Evolutionary conservation across 495 filamentous ascomycete genomes (phyloP).

Genomic region (Cudoniella acicularis): DNA sequence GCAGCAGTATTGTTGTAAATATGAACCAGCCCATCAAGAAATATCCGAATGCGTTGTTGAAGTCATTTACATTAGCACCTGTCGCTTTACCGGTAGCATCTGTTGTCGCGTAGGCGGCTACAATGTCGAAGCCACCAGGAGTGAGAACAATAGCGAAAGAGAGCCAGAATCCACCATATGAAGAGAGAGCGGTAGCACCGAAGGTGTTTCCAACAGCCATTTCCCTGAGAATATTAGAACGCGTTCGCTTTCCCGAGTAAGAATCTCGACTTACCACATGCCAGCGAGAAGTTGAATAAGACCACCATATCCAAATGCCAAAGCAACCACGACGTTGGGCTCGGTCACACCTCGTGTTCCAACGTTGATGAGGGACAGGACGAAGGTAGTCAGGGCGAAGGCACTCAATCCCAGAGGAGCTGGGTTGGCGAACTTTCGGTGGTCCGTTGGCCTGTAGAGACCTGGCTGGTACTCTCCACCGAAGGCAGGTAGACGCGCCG

Average conservation of each 20-base stretch:
- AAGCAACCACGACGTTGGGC: conserved; percentile 66
- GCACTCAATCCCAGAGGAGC: conserved; percentile 81
- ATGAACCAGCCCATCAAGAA: conserved; percentile 94
- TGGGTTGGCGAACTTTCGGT: conserved; percentile 81
- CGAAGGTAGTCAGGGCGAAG: conserved; percentile 96
- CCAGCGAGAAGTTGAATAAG: conserved; percentile 89
- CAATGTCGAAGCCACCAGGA: conserved; percentile 65
- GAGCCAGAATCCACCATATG: conserved; percentile 97
- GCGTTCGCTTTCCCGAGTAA: not conserved
- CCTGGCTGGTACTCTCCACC: conserved; percentile 96
- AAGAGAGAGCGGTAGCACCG: conserved; percentile 91
- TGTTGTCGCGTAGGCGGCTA: conserved; percentile 36
- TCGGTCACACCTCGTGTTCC: conserved; percentile 51
- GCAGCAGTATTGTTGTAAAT: conserved; percentile 82
- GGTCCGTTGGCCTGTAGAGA: conserved; percentile 65
- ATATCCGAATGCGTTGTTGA: conserved; percentile 64
- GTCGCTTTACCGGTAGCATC: conserved; percentile 21
- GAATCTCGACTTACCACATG: conserved; percentile 60
- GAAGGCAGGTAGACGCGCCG: conserved; percentile 68
- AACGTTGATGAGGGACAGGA: conserved; percentile 83
- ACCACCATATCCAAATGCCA: conserved; percentile 80
- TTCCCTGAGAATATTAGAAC: conserved; percentile 57
- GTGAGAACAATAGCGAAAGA: conserved; percentile 84
- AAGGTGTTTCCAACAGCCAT: conserved; percentile 98
- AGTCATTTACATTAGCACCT: conserved; percentile 7